Evolutionary conservation across 1,139 yeast species (phyloP).

Genomic region (Yamadazyma sp.): DNA sequence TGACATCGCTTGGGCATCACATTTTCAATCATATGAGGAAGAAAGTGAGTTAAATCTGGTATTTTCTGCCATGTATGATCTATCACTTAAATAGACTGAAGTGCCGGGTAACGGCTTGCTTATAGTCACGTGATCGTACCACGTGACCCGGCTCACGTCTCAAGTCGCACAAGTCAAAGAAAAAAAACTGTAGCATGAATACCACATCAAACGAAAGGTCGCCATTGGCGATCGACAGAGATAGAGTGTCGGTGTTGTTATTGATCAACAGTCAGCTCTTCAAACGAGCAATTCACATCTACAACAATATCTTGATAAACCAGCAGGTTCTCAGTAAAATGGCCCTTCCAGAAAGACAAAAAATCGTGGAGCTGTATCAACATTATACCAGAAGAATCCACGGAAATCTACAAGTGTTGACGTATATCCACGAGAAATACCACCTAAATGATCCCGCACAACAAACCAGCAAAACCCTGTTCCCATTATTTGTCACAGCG

Average conservation of each 20-base stretch:
- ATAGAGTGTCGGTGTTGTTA: constrained; percentile 51
- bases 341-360: constrained; percentile 36
- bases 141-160: no score
- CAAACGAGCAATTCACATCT: constrained; percentile 45
- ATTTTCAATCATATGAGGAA: no score
- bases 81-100: no score
- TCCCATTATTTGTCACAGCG: constrained; percentile 53
- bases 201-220: constrained; percentile 7
- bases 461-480: constrained; percentile 35
- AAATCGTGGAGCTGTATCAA: constrained; percentile 47
- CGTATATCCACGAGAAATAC: constrained; percentile 53
- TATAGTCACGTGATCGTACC: no score
- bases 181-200: background rate
- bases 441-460: constrained; percentile 32
- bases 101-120: no score
- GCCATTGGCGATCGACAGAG: constrained; percentile 33
- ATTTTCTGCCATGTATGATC: no score
- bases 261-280: constrained; percentile 54
- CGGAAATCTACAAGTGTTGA: constrained; percentile 53
- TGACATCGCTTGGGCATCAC: no score
- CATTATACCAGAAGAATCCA: constrained; percentile 54
- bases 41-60: no score
- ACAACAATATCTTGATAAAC: constrained; percentile 35
- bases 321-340: constrained; percentile 36
- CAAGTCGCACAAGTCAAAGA: background rate